Percentiles rank a stretch among this genome's conserved stretches.
phyloP scores from a whole-genome alignment of 73 alveolate species.

The Stentor roeselii region DNA sequence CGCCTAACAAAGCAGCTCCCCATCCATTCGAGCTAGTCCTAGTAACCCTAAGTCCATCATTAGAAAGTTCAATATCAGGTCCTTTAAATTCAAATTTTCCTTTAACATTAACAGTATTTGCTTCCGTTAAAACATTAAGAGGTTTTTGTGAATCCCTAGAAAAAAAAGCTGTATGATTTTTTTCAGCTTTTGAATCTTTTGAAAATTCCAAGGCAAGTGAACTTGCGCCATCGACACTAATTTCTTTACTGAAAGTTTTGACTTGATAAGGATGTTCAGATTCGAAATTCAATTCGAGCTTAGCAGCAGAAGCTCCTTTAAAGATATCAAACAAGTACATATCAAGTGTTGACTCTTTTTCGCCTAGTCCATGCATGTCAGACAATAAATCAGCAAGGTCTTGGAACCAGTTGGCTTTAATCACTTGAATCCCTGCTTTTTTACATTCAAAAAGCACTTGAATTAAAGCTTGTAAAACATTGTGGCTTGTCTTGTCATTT shows the following conservation, averaged over 20 bases:
- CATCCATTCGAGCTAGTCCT: slow-evolving; percentile 16
- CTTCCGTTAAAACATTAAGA: neutral
- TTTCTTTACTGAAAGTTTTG: neutral
- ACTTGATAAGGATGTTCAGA: slow-evolving; percentile 4
- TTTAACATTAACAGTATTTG: neutral
- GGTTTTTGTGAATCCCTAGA: neutral
- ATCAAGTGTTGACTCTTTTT: neutral
- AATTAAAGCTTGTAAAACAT: neutral
- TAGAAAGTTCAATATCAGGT: slow-evolving; percentile 3
- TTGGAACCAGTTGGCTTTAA: neutral
- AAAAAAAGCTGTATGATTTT: neutral
- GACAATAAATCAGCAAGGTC: neutral
- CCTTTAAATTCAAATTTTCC: neutral
- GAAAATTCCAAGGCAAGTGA: neutral
- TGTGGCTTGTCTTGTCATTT: neutral
- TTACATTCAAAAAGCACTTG: neutral
- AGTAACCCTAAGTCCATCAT: slow-evolving; percentile 4
- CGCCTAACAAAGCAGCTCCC: neutral
- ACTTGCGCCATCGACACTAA: neutral
- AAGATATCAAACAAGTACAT: neutral
- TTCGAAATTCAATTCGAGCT: neutral
- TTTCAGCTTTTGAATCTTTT: neutral
- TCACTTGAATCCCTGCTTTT: neutral
- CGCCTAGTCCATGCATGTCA: slow-evolving; percentile 10
- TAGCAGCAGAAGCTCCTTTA: neutral